A percentile compares a stretch with the other conserved stretches of the same genome.
phyloP scores from a whole-genome alignment of 192 early-diverging fungal species.

The Coemansia pectinata region DNA sequence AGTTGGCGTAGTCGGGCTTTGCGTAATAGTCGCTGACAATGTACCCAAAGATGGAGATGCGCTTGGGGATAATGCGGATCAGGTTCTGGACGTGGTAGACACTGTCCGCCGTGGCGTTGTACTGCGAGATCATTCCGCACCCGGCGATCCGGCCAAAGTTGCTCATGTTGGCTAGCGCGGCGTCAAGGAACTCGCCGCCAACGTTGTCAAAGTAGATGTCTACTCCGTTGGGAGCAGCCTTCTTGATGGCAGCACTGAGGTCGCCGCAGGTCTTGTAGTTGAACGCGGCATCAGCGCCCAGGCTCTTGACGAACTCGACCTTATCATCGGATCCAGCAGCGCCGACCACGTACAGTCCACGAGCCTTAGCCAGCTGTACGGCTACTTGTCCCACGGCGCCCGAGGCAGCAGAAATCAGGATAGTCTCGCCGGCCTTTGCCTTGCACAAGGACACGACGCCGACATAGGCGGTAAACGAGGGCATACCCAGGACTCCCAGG shows the following conservation, averaged over 20 bases:
- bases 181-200: slow-evolving; percentile 78
- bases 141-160: slow-evolving; percentile 64
- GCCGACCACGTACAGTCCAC: slow-evolving; percentile 79
- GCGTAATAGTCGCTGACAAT: slow-evolving; percentile 57
- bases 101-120: slow-evolving; percentile 52
- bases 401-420: slow-evolving; percentile 79
- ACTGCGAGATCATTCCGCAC: slow-evolving; percentile 76
- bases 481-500: slow-evolving; percentile 75
- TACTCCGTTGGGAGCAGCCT: slow-evolving; percentile 73
- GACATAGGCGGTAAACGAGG: slow-evolving; percentile 78
- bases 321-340: slow-evolving; percentile 85
- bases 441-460: slow-evolving; percentile 65
- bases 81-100: slow-evolving; percentile 64
- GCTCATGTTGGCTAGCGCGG: slow-evolving; percentile 68
- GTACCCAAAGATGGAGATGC: slow-evolving; percentile 65
- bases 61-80: slow-evolving; percentile 55
- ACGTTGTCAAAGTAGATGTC: slow-evolving; percentile 90
- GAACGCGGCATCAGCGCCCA: slow-evolving; percentile 82
- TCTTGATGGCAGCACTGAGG: slow-evolving; percentile 53
- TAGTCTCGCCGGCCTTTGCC: slow-evolving; percentile 79
- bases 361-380: slow-evolving; percentile 75
- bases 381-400: slow-evolving; percentile 77
- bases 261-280: slow-evolving; percentile 84
- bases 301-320: slow-evolving; percentile 66
- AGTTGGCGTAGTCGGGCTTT: slow-evolving; percentile 52